phyloP scores from a whole-genome alignment of 495 filamentous ascomycete species.

The Talaromyces ruber region DNA sequence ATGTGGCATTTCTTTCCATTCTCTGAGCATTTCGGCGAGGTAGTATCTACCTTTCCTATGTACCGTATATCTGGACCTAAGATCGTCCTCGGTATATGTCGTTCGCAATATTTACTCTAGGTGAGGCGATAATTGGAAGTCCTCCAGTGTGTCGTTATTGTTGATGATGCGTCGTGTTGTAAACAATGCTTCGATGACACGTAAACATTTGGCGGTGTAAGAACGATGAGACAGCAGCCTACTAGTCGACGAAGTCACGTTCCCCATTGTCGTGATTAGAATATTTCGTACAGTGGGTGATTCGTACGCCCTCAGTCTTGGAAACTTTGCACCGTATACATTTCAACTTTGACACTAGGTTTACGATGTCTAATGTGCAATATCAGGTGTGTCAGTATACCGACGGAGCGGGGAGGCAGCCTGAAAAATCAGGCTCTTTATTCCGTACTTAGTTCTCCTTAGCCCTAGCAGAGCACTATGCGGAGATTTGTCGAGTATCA shows the following conservation, averaged over 20 bases:
- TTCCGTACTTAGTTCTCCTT: not conserved
- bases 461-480: too few species aligned
- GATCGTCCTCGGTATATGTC: not conserved
- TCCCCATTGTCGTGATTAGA: too few species aligned
- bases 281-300: not conserved
- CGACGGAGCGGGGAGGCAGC: not conserved
- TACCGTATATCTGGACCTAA: not conserved
- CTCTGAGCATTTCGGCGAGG: not conserved
- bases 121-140: not conserved
- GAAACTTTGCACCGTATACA: not conserved
- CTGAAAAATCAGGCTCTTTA: not conserved
- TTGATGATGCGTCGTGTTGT: not conserved
- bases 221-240: not conserved
- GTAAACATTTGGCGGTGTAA: not conserved
- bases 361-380: not conserved
- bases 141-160: not conserved
- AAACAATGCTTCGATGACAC: not conserved
- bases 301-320: not conserved
- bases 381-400: not conserved
- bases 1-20: not conserved
- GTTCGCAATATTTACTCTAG: not conserved
- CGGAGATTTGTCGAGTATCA: not conserved
- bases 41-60: not conserved
- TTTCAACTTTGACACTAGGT: not conserved
- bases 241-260: not conserved